phyloP scores from a whole-genome alignment of 1,139 yeast genomes.

The Geotrichum restrictum region DNA sequence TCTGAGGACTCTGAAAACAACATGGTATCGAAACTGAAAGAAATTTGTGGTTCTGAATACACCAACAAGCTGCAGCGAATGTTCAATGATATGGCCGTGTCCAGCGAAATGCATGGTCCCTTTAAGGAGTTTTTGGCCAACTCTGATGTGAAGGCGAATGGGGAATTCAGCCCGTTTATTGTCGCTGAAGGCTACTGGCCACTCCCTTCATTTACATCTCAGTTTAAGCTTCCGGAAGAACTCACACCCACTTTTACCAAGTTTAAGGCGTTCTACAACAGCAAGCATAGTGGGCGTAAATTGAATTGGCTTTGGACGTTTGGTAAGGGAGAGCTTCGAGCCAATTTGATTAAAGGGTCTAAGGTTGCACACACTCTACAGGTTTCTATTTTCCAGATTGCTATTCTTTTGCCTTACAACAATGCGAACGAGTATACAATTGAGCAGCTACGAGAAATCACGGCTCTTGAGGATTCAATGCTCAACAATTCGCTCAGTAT shows the following conservation, averaged over 20 bases:
- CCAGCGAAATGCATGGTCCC: conserved; percentile 67
- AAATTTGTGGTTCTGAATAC: conserved; percentile 87
- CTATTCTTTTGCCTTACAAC: conserved; percentile 78
- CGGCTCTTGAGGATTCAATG: conserved; percentile 62
- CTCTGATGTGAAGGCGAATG: conserved; percentile 45
- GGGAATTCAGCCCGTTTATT: conserved; percentile 64
- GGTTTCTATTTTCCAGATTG: conserved; percentile 81
- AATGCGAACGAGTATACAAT: conserved; percentile 56
- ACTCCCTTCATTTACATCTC: conserved; percentile 48
- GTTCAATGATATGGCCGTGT: conserved; percentile 92
- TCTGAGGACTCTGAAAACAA: conserved; percentile 82
- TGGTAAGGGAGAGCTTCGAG: conserved; percentile 87
- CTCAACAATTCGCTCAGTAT: conserved; percentile 76
- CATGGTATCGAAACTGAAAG: conserved; percentile 81
- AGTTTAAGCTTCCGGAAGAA: conserved; percentile 59
- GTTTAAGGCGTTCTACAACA: conserved; percentile 64
- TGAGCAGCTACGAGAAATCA: conserved; percentile 58
- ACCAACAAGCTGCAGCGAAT: conserved; percentile 91
- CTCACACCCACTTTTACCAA: conserved; percentile 61
- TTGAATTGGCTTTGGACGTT: conserved; percentile 95
- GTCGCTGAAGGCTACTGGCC: conserved; percentile 94
- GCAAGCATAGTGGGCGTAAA: conserved; percentile 81
- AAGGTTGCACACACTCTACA: conserved; percentile 71
- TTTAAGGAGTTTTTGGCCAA: conserved; percentile 46
- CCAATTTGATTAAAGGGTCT: conserved; percentile 75